Evolutionary conservation across 2,329 filamentous ascomycete species (phyloP).

Genomic region (Fusarium sp.): DNA sequence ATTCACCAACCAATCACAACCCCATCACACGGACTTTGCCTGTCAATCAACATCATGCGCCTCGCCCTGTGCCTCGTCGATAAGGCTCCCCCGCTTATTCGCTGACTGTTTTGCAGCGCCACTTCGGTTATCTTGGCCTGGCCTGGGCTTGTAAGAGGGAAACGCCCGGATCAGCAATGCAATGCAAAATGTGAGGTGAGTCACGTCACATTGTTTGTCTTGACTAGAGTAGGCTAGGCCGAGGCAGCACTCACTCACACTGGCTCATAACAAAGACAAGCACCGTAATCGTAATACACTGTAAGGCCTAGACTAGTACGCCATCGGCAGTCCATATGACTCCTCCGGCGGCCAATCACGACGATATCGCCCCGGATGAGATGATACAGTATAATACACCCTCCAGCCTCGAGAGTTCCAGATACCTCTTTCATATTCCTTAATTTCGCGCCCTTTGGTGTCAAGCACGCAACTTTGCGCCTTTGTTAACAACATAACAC

Average conservation of each 20-base stretch:
- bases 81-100: constrained; percentile 30
- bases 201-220: constrained; percentile 25
- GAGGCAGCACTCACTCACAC: neutral
- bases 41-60: constrained; percentile 37
- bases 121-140: constrained; percentile 23
- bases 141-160: neutral
- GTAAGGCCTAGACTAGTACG: constrained; percentile 28
- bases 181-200: constrained; percentile 14
- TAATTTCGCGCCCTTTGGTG: constrained; percentile 36
- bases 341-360: constrained; percentile 42
- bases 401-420: constrained; percentile 35
- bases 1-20: constrained; percentile 13
- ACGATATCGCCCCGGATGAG: constrained; percentile 36
- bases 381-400: constrained; percentile 44
- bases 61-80: constrained; percentile 34
- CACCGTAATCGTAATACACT: constrained; percentile 16
- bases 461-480: constrained; percentile 46
- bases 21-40: constrained; percentile 33
- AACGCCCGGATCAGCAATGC: constrained; percentile 32
- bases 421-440: constrained; percentile 40
- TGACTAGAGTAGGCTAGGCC: neutral
- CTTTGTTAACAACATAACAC: constrained; percentile 40
- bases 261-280: constrained; percentile 7
- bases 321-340: constrained; percentile 44
- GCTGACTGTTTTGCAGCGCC: constrained; percentile 18